These are phyloP conservation scores for Hyphodiscus hymeniophilus DNA, from an alignment of 495 filamentous ascomycete genomes.

Conservation along the genomic window DNA sequence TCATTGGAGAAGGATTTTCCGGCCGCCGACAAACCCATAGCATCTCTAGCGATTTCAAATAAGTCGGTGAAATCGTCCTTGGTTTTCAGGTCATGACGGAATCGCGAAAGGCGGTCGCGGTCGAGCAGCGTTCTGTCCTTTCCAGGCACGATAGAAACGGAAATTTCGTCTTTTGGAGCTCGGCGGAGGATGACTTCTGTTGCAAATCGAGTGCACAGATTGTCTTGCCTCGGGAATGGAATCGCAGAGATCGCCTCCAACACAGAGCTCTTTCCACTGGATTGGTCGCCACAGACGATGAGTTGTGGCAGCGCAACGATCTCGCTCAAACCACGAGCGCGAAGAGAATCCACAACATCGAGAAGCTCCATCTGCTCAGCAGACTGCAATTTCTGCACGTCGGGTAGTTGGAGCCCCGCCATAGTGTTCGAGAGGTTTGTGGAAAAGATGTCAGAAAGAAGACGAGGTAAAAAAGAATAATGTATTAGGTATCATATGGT, in stretches of 20 bases:
- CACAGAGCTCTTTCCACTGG: slow-evolving; percentile 56
- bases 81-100: slow-evolving; percentile 8
- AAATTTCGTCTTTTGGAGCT: slow-evolving; percentile 11
- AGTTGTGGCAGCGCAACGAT: slow-evolving; percentile 53
- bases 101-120: slow-evolving; percentile 3
- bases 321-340: slow-evolving; percentile 46
- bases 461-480: too few species aligned
- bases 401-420: not conserved
- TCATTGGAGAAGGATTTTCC: slow-evolving; percentile 47
- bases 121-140: slow-evolving; percentile 2
- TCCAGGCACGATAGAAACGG: slow-evolving; percentile 7
- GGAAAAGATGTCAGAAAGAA: too few species aligned
- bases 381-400: slow-evolving; percentile 1
- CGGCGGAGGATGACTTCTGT: slow-evolving; percentile 48
- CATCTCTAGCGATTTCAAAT: slow-evolving; percentile 32
- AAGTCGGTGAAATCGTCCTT: slow-evolving; percentile 5
- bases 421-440: too few species aligned
- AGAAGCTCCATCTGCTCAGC: slow-evolving; percentile 29
- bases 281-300: slow-evolving; percentile 59
- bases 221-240: slow-evolving; percentile 45
- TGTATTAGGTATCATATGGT: too few species aligned
- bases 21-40: slow-evolving; percentile 41
- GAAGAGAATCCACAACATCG: slow-evolving; percentile 48
- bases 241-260: slow-evolving; percentile 59
- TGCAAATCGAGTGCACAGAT: slow-evolving; percentile 48